phyloP scores from a whole-genome alignment of 2,329 filamentous ascomycete species.

The Cladosporium phlei region DNA sequence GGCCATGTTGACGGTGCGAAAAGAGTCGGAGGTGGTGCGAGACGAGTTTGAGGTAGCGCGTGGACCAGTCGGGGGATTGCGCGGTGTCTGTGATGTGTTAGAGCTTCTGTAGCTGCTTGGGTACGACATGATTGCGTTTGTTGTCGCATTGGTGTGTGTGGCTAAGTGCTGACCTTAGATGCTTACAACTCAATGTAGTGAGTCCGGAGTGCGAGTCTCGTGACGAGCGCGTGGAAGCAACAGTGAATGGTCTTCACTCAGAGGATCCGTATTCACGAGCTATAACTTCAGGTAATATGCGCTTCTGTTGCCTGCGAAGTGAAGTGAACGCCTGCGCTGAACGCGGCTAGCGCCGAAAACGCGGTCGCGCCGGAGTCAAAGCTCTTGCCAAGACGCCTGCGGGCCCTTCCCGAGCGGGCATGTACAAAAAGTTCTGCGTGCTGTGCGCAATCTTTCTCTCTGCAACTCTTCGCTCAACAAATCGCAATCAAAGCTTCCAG shows the following conservation, averaged over 20 bases:
- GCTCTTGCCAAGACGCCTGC: constrained; percentile 40
- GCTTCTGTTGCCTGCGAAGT: constrained; percentile 5
- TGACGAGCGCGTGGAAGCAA: too few species aligned
- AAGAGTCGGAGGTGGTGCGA: constrained; percentile 6
- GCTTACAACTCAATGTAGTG: too few species aligned
- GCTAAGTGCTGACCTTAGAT: not conserved
- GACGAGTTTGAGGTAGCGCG: not conserved
- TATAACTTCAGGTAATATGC: constrained; percentile 2
- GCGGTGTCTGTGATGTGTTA: constrained; percentile 4
- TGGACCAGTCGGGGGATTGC: not conserved
- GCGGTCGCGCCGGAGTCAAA: constrained; percentile 3
- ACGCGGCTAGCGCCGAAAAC: constrained; percentile 7
- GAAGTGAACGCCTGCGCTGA: constrained; percentile 7
- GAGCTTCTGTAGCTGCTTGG: not conserved
- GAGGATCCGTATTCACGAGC: not conserved
- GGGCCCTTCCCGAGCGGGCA: constrained; percentile 53
- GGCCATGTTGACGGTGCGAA: too few species aligned
- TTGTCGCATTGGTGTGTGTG: constrained; percentile 8
- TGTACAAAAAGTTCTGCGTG: constrained; percentile 20
- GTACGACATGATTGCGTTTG: constrained; percentile 8
- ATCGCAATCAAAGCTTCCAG: constrained; percentile 99
- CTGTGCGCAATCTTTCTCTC: constrained; percentile 34
- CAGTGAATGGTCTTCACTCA: not conserved
- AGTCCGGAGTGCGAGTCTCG: not conserved
- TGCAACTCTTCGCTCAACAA: constrained; percentile 93